Conservation (phyloP, 1,284 basidiomycete genomes). For the Naganishia cerealis region DNA sequence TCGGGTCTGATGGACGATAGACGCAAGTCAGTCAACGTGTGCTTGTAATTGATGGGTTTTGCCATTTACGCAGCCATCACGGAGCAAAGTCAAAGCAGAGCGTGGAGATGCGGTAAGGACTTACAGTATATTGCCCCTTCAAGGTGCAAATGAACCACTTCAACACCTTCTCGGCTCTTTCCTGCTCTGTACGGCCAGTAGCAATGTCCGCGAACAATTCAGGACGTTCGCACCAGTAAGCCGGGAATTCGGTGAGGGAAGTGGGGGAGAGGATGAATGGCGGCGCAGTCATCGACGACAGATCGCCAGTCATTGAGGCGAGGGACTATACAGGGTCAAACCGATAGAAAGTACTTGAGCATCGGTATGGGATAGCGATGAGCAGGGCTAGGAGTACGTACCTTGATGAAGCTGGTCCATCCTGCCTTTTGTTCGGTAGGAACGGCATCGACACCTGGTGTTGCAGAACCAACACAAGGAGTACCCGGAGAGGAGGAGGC, state of each 20-base stretch:
- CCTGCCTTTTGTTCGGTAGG: constrained; percentile 54
- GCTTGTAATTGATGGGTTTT: not conserved
- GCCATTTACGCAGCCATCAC: not conserved
- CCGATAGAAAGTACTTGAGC: constrained; percentile 26
- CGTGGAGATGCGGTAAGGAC: constrained; percentile 32
- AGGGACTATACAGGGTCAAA: constrained; percentile 57
- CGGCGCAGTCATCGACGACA: constrained; percentile 92
- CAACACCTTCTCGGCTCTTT: constrained; percentile 71
- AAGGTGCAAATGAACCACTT: constrained; percentile 92
- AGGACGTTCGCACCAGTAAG: constrained; percentile 90
- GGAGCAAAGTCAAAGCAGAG: not conserved
- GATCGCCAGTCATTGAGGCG: constrained; percentile 82
- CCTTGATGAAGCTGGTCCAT: constrained; percentile 55
- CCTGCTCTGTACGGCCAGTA: constrained; percentile 69
- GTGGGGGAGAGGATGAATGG: constrained; percentile 79
- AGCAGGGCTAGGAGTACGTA: constrained; percentile 28
- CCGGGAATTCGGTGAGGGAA: constrained; percentile 72
- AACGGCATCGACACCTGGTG: constrained; percentile 44
- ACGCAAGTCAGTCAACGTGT: not conserved
- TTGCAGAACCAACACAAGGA: not conserved
- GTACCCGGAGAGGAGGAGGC: not conserved
- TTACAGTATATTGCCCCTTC: constrained; percentile 84
- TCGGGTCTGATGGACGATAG: constrained; percentile 59
- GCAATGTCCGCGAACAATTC: constrained; percentile 79
- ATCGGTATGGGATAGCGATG: constrained; percentile 29